Evolutionary conservation across 441 rosid genomes (phyloP).

Genomic region (Rhodomyrtus psidioides): DNA sequence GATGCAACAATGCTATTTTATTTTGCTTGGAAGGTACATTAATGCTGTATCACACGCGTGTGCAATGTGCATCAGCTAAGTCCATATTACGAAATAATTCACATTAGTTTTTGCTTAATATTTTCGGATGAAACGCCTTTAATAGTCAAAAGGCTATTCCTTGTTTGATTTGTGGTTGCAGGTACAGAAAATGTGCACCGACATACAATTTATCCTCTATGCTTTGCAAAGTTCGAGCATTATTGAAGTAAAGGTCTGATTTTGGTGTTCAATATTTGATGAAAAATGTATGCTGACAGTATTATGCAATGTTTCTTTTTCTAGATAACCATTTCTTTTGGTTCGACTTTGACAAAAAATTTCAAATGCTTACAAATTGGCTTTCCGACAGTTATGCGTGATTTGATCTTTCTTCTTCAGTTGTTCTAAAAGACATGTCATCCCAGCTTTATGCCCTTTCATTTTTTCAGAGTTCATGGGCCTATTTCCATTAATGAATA

Average conservation of each 20-base stretch:
- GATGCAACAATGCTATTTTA: background rate
- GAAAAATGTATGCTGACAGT: background rate
- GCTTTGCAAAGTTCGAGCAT: constrained; percentile 60
- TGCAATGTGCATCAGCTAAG: background rate
- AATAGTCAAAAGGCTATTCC: background rate
- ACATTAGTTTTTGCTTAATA: background rate
- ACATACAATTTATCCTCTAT: constrained; percentile 57
- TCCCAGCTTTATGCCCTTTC: background rate
- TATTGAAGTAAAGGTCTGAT: constrained; percentile 80
- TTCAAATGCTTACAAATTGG: background rate
- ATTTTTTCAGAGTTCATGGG: background rate
- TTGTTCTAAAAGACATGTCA: background rate
- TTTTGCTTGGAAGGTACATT: background rate
- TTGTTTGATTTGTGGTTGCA: constrained; percentile 18
- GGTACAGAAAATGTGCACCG: constrained; percentile 79
- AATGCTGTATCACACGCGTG: background rate
- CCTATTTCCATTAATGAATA: constrained; percentile 14
- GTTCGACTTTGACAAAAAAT: background rate
- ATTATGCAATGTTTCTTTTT: background rate
- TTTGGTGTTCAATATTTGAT: background rate
- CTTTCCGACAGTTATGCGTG: background rate
- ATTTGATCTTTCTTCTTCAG: background rate
- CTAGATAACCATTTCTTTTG: background rate
- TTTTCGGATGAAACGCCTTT: background rate
- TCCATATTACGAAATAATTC: background rate